Evolutionary conservation across 192 early-diverging fungal species (phyloP), one percentile per base, ranked within the genome.

Genomic region (Coemansia interrupta): DNA sequence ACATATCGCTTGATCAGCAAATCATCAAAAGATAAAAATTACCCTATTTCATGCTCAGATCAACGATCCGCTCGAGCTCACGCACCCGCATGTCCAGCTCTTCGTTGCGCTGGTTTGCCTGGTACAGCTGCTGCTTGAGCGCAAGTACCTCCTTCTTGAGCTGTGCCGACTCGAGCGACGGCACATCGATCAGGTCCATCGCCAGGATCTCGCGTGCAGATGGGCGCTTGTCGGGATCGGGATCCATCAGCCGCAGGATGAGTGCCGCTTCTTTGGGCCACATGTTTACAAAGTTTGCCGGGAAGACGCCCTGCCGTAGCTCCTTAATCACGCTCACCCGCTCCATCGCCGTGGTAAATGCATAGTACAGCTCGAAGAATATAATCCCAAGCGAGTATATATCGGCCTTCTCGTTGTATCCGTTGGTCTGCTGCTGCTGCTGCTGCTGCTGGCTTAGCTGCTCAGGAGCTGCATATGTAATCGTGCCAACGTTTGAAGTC

Each of bases 381-480:
- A 99, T 89, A 40, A 99, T 95, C 3, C 97, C 97, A 11, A 96
- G 72, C 6, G 92, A 94, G 70, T 96, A 99, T 10, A 99, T 93
- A 63, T 99, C 97, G 4, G 85, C 87, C 54, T 90, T 91, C 70
- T 89, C 82, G 59, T 85, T 85, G 55, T 91, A 91, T 10, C 53
- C 66, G 32, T 36, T 36, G 32, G 32, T 7, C 32, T n/a, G 60
- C 30, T 12, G 54, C 66, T 14, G 73, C 64, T 14, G 73, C 64
- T 40, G 30, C 24, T 75, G 55, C 15, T 71, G 78, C 18, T 42
- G 32, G 6, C 36, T 18, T 22, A 66, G 54, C 49, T 67, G 63
- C 59, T 80, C 84, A 0, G 86, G 89, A 11, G 94, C 92, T 28
- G 90, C 91, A 66, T 98, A 98, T 15, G 95, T 88, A 0, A 90